These are phyloP conservation scores for Selaginella moellendorffii DNA, from an alignment of 75 land plant species.

Conservation along the genomic window DNA sequence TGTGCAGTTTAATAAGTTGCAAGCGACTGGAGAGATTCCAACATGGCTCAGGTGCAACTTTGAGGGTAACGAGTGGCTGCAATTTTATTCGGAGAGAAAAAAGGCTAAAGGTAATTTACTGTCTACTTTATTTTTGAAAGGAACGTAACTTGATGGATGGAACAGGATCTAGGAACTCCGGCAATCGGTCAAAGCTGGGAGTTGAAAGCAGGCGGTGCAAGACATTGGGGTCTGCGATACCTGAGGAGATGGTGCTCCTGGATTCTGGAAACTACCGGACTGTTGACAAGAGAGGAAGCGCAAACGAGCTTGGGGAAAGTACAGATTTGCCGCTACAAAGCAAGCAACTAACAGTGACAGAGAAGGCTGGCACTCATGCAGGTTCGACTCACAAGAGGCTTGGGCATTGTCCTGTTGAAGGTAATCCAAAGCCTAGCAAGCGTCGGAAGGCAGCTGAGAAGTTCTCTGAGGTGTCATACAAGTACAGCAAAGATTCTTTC, in stretches of 20 bases:
- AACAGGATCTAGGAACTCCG: neutral
- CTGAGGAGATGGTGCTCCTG: too few species aligned
- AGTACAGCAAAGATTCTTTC: conserved; percentile 49
- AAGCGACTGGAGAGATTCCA: conserved; percentile 41
- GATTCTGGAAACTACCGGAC: too few species aligned
- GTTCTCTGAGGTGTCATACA: conserved; percentile 26
- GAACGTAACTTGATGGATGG: neutral
- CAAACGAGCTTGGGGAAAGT: too few species aligned
- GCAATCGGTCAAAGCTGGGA: neutral
- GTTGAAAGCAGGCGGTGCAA: neutral
- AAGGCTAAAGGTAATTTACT: conserved; percentile 2
- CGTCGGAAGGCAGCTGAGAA: neutral
- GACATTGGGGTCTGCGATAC: too few species aligned
- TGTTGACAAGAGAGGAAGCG: too few species aligned
- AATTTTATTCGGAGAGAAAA: neutral
- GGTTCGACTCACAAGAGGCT: neutral
- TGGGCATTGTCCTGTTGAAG: neutral
- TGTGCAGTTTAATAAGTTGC: conserved; percentile 62
- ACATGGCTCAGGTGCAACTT: conserved; percentile 65
- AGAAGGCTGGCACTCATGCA: too few species aligned
- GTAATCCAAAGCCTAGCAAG: neutral
- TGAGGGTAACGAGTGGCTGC: conserved; percentile 50
- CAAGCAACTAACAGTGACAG: too few species aligned
- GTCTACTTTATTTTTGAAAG: neutral
- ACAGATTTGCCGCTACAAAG: neutral